A percentile compares a stretch with the other conserved stretches of the same genome.
phyloP scores from a whole-genome alignment of 2,329 filamentous ascomycete species.

The Lecanosticta acicola region DNA sequence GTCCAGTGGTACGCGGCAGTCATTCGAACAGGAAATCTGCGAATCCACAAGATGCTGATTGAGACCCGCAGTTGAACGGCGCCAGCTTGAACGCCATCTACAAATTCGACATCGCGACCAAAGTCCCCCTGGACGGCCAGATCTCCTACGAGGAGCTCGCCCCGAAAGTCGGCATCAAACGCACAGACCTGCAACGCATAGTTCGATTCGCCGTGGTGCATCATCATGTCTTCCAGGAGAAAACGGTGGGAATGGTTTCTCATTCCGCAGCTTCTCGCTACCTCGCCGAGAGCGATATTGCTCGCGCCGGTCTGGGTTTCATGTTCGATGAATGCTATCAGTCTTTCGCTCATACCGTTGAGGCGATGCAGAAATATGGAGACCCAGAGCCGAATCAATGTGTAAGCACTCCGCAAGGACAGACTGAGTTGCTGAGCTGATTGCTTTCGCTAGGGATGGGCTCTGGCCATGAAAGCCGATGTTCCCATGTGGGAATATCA shows the following conservation, averaged over 20 bases:
- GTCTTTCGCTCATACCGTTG: neutral
- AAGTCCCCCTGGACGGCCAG: neutral
- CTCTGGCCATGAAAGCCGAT: neutral
- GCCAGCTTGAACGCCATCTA: constrained; percentile 1
- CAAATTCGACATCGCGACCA: neutral
- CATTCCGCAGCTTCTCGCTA: constrained; percentile 1
- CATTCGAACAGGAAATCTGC: neutral
- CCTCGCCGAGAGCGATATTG: neutral
- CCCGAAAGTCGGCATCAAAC: neutral
- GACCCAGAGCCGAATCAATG: neutral
- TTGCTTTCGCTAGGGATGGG: neutral
- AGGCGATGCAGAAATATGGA: neutral
- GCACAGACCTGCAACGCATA: neutral
- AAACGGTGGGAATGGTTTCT: neutral
- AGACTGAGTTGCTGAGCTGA: neutral
- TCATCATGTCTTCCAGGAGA: neutral
- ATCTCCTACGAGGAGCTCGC: neutral
- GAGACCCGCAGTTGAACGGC: neutral
- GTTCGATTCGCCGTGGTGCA: neutral
- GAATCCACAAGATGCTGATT: neutral
- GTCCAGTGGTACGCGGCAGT: neutral
- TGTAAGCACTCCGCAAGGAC: neutral
- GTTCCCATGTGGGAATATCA: neutral
- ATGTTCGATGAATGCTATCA: constrained; percentile 2
- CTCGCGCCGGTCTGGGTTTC: neutral